Base-by-base conservation (phyloP, 768 basidiomycete genomes). In the Russula lepida region DNA sequence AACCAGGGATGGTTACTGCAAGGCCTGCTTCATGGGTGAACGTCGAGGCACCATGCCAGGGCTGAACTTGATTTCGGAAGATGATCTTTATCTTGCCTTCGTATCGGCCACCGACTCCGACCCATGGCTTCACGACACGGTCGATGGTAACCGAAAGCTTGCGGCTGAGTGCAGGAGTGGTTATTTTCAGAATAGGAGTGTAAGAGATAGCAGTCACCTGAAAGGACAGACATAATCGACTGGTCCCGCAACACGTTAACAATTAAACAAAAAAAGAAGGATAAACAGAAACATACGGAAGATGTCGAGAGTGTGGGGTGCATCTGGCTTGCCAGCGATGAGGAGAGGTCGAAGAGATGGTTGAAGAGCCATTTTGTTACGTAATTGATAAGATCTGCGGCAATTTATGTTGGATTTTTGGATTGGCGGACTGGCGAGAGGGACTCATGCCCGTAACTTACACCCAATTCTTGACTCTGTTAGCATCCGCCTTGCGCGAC, bases 171-270 rank as follows among this genome's bases (percentile, higher is more conserved):
- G 23, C 12, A 44, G 52, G 39, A 56, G 30, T 5, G 17, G 37
- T n/a, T 17, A 25, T 13, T 11, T 15, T 30, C 13, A 50, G 28
- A 27, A 35, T 6, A 6, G 6, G 28, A 33, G 3, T 6, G 12
- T 43, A 54, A 19, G 27, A 12, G 25, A 27, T 3, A 15, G 41
- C 9, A 2, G 11, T 48, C 41, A 85, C 86, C 86, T 89, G 78
- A 77, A 92, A 1, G 90, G 90, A 67, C 91, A 94, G 67, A 91
- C 88, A 71, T 89, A 92, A 72, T 92, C 92, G 74, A 92, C 89
- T 91, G 64, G 1, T 32, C 6, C 37, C 23, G 11, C 15, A 28
- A 54, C 23, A 23, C 25, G 30, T 30, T 27, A 46, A 15, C 56
- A 32, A 17, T 46, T 4, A 0, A 35, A 15, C 2, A 15, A 21